Evolutionary conservation across 2,329 filamentous ascomycete species (phyloP).

Genomic region (Amauroascus niger): DNA sequence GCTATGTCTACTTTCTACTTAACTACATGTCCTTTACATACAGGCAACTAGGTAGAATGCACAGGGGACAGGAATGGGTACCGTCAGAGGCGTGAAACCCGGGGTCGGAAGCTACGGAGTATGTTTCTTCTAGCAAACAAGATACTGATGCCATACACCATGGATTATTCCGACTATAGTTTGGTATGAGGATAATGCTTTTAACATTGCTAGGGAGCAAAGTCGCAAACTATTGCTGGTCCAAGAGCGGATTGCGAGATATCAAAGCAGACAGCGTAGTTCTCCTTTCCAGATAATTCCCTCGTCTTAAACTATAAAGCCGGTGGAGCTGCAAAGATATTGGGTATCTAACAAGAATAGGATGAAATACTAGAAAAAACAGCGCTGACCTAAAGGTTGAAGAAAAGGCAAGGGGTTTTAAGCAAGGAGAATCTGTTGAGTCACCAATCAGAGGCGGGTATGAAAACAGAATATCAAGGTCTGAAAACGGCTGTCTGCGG

Average conservation of each 20-base stretch:
- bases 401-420: neutral
- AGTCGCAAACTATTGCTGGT: neutral
- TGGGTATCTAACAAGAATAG: slow-evolving; percentile 10
- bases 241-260: neutral
- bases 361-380: neutral
- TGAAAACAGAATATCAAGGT: neutral
- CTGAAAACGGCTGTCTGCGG: neutral
- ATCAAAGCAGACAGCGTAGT: neutral
- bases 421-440: neutral
- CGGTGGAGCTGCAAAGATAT: slow-evolving; percentile 4
- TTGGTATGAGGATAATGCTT: neutral
- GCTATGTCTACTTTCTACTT: too few species aligned
- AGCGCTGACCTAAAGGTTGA: neutral
- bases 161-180: neutral
- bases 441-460: neutral
- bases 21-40: too few species aligned
- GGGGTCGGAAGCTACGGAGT: too few species aligned
- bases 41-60: too few species aligned
- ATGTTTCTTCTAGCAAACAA: too few species aligned
- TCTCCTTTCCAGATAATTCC: neutral
- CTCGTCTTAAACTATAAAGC: neutral
- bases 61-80: too few species aligned
- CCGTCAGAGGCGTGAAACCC: too few species aligned
- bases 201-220: neutral
- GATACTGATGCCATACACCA: too few species aligned